Evolutionary conservation across 139 green algal genomes (phyloP), one percentile per base, ranked within the genome.

Genomic region (Chlorella sp.): DNA sequence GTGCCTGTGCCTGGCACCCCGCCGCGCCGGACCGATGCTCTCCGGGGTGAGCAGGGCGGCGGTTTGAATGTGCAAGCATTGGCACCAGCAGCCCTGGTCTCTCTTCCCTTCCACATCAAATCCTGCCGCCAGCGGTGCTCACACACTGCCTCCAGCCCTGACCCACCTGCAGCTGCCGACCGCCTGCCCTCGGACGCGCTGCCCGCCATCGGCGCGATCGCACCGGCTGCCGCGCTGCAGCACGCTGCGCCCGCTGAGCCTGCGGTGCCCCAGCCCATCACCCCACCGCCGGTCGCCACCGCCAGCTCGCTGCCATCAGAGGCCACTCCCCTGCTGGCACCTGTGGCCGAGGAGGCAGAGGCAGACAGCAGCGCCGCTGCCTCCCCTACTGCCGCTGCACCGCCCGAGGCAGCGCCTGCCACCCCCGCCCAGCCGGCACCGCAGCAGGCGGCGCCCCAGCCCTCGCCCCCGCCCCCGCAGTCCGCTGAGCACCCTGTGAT

Each of bases 1-100:
- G 77, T 83, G 58, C 77, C 77, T 6, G 60, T 83, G 40, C 77
- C 77, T 17, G 77, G 77, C 40, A 83, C 77, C 24, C 77, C 77
- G 40, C 77, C 77, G 9, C 51, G 51, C 60, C 48, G 56, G 38
- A 17, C 13, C 0, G 77, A 83, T 43, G 77, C 77, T 7, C 56
- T 32, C 9, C 40, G 40, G 41, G 77, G 77, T 68, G 44, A 40
- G 76, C 54, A 41, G 73, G 22, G 40, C 38, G 24, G 22, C 13
- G 24, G 40, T 5, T 11, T 16, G 56, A 20, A 30, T 20, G 56
- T 65, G 56, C 56, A 20, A 65, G 3, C 56, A 65, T 65, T 24
- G 26, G 30, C 56, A 14, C 26, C 30, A 34, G 6, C 60, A 19
- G 30, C 20, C 62, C 34, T 69, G 26, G 3, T 11, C 62, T 38